Base-by-base conservation (phyloP, 768 basidiomycete genomes). In the Phlegmacium glaucopus region DNA sequence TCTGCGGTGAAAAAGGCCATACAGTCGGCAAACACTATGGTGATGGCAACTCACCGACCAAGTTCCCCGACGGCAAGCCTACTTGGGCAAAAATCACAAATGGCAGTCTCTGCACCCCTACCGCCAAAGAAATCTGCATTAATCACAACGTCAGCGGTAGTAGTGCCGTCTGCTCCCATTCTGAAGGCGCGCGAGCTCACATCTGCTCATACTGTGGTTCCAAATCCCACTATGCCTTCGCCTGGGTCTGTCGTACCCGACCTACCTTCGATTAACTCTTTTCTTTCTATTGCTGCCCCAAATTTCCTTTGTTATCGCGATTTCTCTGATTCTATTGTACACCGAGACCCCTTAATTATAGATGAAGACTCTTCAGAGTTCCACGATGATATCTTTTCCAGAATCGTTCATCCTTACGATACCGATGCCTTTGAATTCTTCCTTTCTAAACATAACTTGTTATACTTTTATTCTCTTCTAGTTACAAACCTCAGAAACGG, bases 391-490 rank as follows among this genome's bases (percentile, higher is more conserved):
- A n/a, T n/a, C n/a, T n/a, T n/a, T n/a, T n/a, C n/a, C 9, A 42
- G 47, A 15, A 47, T 61, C 3, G 16, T 41, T 1, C 39, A 44
- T 1, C 63, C 61, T 3, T 64, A 62, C 42, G 51, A 51, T 37
- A 30, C 37, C 0, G 22, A 42, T 9, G 53, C 55, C 8, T 59
- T 63, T 28, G 16, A 47, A 0, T 30, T 8, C 17, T n/a, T 55
- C 7, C 34, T 61, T 1, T 9, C 7, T 5, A 48, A 46, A 30
- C 52, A 54, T 34, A 16, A 44, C 10, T 36, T 60, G 1, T 11
- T 17, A n/a, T n/a, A n/a, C n/a, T n/a, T 28, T 2, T 59, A 62
- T 35, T 56, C 64, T 1, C n/a, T 42, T 16, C 51, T 67, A 0
- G 30, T 55, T 3, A 12, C 25, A 1, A 60, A 62, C 17, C 40